Conservation (phyloP, 2,329 filamentous ascomycete genomes). For the Epicoccum nigrum region DNA sequence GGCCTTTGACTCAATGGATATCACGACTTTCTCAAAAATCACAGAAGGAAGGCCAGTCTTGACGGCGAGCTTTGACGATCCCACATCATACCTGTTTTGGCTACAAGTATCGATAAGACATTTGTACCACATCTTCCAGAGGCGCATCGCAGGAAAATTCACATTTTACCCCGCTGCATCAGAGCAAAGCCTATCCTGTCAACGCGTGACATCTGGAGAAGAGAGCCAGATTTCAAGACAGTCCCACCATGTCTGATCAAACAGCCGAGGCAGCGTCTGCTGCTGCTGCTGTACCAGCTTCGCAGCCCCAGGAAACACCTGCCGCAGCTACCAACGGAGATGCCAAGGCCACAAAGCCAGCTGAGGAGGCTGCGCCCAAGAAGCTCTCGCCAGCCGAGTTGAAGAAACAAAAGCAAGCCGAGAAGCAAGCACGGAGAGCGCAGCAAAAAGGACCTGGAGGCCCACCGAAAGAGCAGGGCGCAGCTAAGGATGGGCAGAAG, state of each 20-base stretch:
- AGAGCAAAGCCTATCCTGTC: slow-evolving; percentile 8
- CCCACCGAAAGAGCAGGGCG: slow-evolving; percentile 44
- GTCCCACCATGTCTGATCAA: slow-evolving; percentile 37
- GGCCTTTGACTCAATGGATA: slow-evolving; percentile 17
- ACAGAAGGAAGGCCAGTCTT: slow-evolving; percentile 1
- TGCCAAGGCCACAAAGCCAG: slow-evolving; percentile 28
- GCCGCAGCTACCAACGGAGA: slow-evolving; percentile 28
- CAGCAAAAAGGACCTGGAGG: slow-evolving; percentile 61
- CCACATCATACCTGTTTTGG: slow-evolving; percentile 8
- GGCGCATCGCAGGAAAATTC: neutral
- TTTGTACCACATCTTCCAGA: neutral
- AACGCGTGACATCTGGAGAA: slow-evolving; percentile 4
- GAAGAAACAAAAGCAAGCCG: slow-evolving; percentile 88
- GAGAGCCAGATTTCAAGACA: slow-evolving; percentile 1
- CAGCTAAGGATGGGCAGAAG: slow-evolving; percentile 39
- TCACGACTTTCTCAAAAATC: slow-evolving; percentile 17
- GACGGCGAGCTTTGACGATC: neutral
- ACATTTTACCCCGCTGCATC: slow-evolving; percentile 18
- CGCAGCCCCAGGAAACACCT: slow-evolving; percentile 18
- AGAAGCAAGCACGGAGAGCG: slow-evolving; percentile 85
- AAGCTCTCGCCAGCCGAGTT: slow-evolving; percentile 78
- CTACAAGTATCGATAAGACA: neutral
- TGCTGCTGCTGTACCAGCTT: slow-evolving; percentile 20
- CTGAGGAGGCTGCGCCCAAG: slow-evolving; percentile 34
- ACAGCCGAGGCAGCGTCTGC: slow-evolving; percentile 23